Evolutionary conservation across 768 basidiomycete species (phyloP).

Genomic region (Paxillus rubicundulus): DNA sequence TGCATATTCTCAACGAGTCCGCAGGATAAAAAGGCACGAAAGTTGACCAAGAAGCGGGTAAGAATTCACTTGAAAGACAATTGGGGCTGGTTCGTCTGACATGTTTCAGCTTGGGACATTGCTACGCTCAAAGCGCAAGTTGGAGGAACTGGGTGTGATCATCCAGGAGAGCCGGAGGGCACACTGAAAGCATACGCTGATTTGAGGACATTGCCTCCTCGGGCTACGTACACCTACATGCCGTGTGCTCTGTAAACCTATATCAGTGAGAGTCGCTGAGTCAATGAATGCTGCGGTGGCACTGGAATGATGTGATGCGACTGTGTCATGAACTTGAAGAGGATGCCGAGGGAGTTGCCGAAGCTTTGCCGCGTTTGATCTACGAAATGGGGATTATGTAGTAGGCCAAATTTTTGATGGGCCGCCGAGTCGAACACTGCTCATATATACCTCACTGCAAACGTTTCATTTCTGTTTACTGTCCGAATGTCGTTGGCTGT

Average conservation of each 20-base stretch:
- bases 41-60: conserved; percentile 99
- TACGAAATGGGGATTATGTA: conserved; percentile 18
- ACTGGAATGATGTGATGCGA: background rate
- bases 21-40: conserved; percentile 98
- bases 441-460: conserved; percentile 3
- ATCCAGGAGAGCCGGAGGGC: conserved; percentile 92
- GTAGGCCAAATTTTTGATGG: conserved; percentile 17
- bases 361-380: conserved; percentile 14
- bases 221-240: background rate
- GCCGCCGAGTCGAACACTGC: conserved; percentile 4
- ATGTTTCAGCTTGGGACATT: conserved; percentile 85
- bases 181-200: conserved; percentile 34
- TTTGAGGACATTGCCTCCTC: background rate
- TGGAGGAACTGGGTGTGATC: conserved; percentile 90
- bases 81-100: background rate
- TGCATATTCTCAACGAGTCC: conserved; percentile 1
- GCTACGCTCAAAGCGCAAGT: conserved; percentile 96
- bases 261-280: too few relatives aligned
- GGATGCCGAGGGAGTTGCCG: conserved; percentile 23
- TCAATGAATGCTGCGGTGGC: too few relatives aligned
- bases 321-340: background rate
- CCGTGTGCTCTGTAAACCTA: conserved; percentile 10
- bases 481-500: conserved; percentile 30
- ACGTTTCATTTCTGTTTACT: conserved; percentile 14
- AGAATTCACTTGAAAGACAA: conserved; percentile 30